Evolutionary conservation across 2,329 filamentous ascomycete species (phyloP), one percentile per base, ranked within the genome.

Genomic region (Hypoxylon sp.): DNA sequence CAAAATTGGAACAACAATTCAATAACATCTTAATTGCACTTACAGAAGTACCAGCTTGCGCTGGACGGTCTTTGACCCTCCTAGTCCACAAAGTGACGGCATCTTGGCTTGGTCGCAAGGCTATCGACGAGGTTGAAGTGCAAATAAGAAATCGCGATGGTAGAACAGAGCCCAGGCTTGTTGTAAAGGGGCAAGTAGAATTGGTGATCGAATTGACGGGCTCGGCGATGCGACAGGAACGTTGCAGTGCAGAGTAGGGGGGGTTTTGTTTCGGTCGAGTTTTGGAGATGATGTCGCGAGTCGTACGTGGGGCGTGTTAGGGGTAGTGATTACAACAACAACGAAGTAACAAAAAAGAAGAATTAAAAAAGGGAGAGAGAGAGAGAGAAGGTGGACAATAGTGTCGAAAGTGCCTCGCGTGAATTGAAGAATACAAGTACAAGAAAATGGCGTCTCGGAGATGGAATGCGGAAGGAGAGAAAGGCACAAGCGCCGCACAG

Each of bases 31-130:
- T 66, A 66, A 69, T 57, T 47, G 51, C 57, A 82, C 83, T 70
- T 76, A 95, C 89, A 97, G 81, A 66, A 97, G 82, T 68, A 97
- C 91, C 76, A 97, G 89, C 86, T 97, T 97, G 77, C 91, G 90
- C 83, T 95, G 90, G 66, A 93, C 90, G 47, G 90, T 91, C 78
- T 95, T 90, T 58, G 83, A 86, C 62, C 87, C 85, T 60, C 64
- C 63, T 40, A 67, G 53, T 67, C 87, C 86, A 71, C 88, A 89
- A 57, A 85, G 74, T 66, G 77, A 69, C 59, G 71, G 70, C 73
- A 75, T 75, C 53, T 60, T 50, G 35, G 44, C 47, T 34, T 51
- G 41, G 38, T 44, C 41, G 42, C 42, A 41, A 29, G 15, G 34
- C 21, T 35, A 13, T 27, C 15, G 35, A 37, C 16, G 12, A 15